Evolutionary conservation across 2,329 filamentous ascomycete genomes (phyloP), one percentile per base, ranked within the genome.

Genomic region (Ceratocystis alfenasii): DNA sequence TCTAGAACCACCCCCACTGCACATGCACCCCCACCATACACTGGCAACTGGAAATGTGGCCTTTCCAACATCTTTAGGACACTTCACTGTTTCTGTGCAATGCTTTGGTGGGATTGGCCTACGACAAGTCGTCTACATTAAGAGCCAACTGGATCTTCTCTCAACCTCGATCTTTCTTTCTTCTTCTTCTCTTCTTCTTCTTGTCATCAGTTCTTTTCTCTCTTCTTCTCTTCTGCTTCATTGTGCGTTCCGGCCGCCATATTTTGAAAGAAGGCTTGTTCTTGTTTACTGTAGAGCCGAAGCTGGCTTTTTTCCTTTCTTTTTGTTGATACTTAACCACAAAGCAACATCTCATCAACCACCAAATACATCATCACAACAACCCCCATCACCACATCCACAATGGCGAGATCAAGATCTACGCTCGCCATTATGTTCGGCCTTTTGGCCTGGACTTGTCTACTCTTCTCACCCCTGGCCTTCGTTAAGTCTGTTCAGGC

Each of bases 371-470:
- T 50, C 46, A 45, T 33, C 20, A 59, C 53, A 53, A 48, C 64
- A 68, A 55, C 65, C 66, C 67, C 66, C 68, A 66, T 68, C 72
- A 73, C 72, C 55, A 71, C 53, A 62, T 59, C 45, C 53, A 64
- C 68, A 69, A 82, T 82, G 80, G 78, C 79, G 77, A 77, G 78
- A 73, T 86, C 85, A 75, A 78, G 83, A 80, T 81, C 83, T 80
- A 81, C 84, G 78, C 80, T 87, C 83, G 82, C 85, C 82, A 76
- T 92, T 80, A 80, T 87, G 86, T 81, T 96, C 83, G 91, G 90
- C 84, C 79, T 94, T 75, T 81, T 96, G 78, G 87, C 92, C 80
- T 96, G 96, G 81, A 87, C 96, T 73, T 85, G 90, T 75, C 85
- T 96, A 70, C 85, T 97, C 71, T 89, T 99, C 73, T 85, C 88